Evolutionary conservation across 2,329 filamentous ascomycete species (phyloP).

Genomic region (Zymoseptoria ardabiliae): DNA sequence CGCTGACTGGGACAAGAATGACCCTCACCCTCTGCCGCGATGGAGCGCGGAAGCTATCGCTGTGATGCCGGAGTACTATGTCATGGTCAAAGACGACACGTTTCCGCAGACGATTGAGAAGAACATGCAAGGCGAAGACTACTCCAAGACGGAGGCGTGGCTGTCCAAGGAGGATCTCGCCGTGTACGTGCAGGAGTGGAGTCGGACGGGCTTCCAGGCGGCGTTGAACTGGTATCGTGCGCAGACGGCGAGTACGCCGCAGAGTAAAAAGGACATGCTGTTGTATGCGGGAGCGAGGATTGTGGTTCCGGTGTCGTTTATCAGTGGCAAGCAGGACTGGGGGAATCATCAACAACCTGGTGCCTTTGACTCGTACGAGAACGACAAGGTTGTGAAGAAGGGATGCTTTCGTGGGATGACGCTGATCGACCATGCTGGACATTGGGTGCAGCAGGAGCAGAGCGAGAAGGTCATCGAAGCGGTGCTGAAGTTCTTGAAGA

Average conservation of each 20-base stretch:
- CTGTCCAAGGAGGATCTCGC: constrained; percentile 50
- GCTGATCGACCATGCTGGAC: constrained; percentile 55
- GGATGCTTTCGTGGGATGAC: constrained; percentile 48
- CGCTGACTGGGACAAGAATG: constrained; percentile 46
- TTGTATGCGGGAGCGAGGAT: constrained; percentile 55
- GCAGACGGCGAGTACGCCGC: constrained; percentile 41
- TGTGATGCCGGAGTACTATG: constrained; percentile 60
- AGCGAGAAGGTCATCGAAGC: constrained; percentile 47
- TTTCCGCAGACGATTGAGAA: constrained; percentile 53
- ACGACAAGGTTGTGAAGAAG: constrained; percentile 26
- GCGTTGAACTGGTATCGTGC: constrained; percentile 62
- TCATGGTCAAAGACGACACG: constrained; percentile 51
- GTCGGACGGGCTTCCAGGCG: constrained; percentile 57
- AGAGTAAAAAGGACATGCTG: constrained; percentile 46
- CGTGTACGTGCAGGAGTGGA: constrained; percentile 56
- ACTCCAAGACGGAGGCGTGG: constrained; percentile 44
- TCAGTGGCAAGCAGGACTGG: constrained; percentile 59
- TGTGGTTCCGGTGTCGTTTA: constrained; percentile 53
- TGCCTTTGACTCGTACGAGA: constrained; percentile 51
- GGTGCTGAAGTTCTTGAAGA: constrained; percentile 38
- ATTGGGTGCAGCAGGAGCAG: constrained; percentile 64
- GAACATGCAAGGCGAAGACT: constrained; percentile 49
- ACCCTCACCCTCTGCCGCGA: constrained; percentile 45
- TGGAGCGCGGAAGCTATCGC: constrained; percentile 53
- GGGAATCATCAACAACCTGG: constrained; percentile 61